Evolutionary conservation across 1,284 basidiomycete species (phyloP).

Genomic region (Leccinum holopus): DNA sequence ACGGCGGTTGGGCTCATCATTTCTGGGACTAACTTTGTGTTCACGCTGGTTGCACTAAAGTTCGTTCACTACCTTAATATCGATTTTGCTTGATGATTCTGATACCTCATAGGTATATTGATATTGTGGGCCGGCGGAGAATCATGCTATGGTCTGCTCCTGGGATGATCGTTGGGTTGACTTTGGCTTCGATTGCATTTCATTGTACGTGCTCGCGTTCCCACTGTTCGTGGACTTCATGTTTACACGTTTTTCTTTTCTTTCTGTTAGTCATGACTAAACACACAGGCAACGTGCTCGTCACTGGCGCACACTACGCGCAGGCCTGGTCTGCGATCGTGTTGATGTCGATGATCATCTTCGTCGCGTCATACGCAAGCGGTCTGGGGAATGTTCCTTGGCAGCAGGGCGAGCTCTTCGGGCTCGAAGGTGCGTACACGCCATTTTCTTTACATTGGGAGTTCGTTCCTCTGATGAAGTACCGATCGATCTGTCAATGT

Average conservation of each 20-base stretch:
- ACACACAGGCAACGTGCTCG: slow-evolving; percentile 63
- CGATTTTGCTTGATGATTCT: background rate
- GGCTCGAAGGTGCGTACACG: slow-evolving; percentile 54
- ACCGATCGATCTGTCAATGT: background rate
- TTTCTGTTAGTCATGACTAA: slow-evolving; percentile 58
- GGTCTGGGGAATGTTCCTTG: slow-evolving; percentile 80
- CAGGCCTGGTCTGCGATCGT: slow-evolving; percentile 66
- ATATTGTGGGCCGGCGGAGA: slow-evolving; percentile 71
- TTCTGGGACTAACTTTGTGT: slow-evolving; percentile 78
- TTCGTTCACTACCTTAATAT: slow-evolving; percentile 4
- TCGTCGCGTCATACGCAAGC: slow-evolving; percentile 80
- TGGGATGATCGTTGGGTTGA: slow-evolving; percentile 73
- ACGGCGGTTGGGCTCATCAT: slow-evolving; percentile 79
- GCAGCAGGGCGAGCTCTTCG: slow-evolving; percentile 86
- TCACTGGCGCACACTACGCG: slow-evolving; percentile 65
- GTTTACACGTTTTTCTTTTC: background rate
- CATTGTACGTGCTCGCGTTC: slow-evolving; percentile 51
- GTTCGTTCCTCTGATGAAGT: background rate
- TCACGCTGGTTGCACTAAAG: slow-evolving; percentile 78
- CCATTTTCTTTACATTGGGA: background rate
- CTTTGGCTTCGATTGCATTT: slow-evolving; percentile 73
- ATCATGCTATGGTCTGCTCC: slow-evolving; percentile 80
- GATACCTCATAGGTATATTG: slow-evolving; percentile 53
- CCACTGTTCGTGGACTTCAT: background rate
- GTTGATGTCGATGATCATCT: slow-evolving; percentile 78